phyloP scores from a whole-genome alignment of 2,329 filamentous ascomycete species.

The Orbilia brochopaga region DNA sequence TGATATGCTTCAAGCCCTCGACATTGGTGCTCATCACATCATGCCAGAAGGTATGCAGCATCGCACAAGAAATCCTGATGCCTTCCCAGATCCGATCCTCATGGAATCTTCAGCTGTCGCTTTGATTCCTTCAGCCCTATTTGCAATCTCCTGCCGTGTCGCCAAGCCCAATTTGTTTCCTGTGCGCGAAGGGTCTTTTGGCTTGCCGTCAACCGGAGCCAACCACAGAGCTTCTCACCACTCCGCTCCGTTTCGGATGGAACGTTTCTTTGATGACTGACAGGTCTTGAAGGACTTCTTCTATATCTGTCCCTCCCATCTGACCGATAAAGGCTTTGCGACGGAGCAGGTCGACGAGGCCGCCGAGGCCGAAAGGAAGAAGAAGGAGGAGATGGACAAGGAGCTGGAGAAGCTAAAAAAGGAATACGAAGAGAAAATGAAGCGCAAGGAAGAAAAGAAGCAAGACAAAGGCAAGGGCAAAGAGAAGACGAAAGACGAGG shows the following conservation, averaged over 20 bases:
- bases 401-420: slow-evolving; percentile 70
- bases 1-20: slow-evolving; percentile 88
- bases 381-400: slow-evolving; percentile 69
- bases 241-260: slow-evolving; percentile 18
- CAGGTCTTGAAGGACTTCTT: slow-evolving; percentile 74
- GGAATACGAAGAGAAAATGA: slow-evolving; percentile 79
- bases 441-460: slow-evolving; percentile 61
- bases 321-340: slow-evolving; percentile 83
- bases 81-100: slow-evolving; percentile 40
- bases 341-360: slow-evolving; percentile 68
- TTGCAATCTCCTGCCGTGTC: slow-evolving; percentile 11
- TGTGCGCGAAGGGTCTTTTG: slow-evolving; percentile 20
- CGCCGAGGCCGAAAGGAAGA: slow-evolving; percentile 64
- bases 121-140: slow-evolving; percentile 40
- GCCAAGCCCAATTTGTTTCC: slow-evolving; percentile 29
- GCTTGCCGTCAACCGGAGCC: not conserved
- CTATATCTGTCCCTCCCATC: slow-evolving; percentile 81
- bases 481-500: slow-evolving; percentile 65
- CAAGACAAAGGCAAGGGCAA: slow-evolving; percentile 73
- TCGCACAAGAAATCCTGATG: slow-evolving; percentile 19
- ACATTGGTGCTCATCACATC: slow-evolving; percentile 85
- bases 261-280: slow-evolving; percentile 29
- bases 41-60: slow-evolving; percentile 76
- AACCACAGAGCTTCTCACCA: not conserved
- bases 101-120: slow-evolving; percentile 11